Conservation (phyloP, 2,329 filamentous ascomycete genomes). For the Chrysoporthe deuterocubensis region DNA sequence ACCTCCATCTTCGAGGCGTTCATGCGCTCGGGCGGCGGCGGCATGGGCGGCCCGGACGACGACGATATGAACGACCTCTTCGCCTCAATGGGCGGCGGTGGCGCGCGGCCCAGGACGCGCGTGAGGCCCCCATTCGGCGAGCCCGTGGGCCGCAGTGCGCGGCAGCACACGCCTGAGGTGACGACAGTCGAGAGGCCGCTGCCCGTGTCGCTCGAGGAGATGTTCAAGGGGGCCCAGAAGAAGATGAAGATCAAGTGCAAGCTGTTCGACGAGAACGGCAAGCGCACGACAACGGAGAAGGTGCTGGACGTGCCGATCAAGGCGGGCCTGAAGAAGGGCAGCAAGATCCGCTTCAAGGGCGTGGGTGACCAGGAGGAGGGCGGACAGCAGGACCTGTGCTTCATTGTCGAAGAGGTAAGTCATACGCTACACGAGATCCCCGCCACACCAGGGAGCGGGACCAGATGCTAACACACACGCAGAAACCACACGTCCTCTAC, state of each 20-base stretch:
- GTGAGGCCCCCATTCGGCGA: slow-evolving; percentile 49
- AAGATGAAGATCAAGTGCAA: slow-evolving; percentile 99
- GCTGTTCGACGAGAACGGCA: slow-evolving; percentile 84
- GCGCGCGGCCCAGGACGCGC: slow-evolving; percentile 44
- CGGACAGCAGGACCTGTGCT: slow-evolving; percentile 92
- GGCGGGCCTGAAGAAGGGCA: slow-evolving; percentile 91
- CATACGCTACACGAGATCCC: slow-evolving; percentile 2
- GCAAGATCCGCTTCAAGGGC: slow-evolving; percentile 97
- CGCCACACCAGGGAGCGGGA: background rate
- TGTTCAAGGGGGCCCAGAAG: slow-evolving; percentile 86
- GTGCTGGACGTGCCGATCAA: slow-evolving; percentile 96
- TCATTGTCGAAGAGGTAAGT: slow-evolving; percentile 90
- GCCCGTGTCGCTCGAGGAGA: slow-evolving; percentile 81
- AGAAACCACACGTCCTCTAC: slow-evolving; percentile 88
- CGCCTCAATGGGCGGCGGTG: slow-evolving; percentile 50
- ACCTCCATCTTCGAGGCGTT: slow-evolving; percentile 87
- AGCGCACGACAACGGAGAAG: slow-evolving; percentile 84
- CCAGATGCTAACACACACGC: slow-evolving; percentile 44
- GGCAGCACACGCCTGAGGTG: slow-evolving; percentile 75
- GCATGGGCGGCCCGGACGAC: slow-evolving; percentile 49
- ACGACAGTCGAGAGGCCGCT: slow-evolving; percentile 88
- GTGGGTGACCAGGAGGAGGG: slow-evolving; percentile 98
- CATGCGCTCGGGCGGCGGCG: slow-evolving; percentile 61
- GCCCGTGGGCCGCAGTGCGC: slow-evolving; percentile 34
- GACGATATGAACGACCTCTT: slow-evolving; percentile 61